Conservation (phyloP, 805 yeast species). For the Saccharomycopsis sp. region DNA sequence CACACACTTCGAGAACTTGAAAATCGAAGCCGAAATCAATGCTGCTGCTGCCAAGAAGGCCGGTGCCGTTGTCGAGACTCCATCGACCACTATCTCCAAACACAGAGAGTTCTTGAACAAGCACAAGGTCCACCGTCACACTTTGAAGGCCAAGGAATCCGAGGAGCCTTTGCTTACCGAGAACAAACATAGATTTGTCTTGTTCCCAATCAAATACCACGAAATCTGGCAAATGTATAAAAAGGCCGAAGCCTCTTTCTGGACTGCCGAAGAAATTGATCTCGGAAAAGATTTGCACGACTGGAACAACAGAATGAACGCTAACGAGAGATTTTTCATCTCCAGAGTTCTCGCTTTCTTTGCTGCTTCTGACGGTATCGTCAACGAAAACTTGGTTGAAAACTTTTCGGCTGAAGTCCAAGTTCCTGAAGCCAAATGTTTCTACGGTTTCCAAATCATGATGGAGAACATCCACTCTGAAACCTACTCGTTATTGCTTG, state of each 20-base stretch:
- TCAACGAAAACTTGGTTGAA: slow-evolving; percentile 94
- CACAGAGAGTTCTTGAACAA: slow-evolving; percentile 52
- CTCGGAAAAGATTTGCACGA: slow-evolving; percentile 84
- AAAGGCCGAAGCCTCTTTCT: slow-evolving; percentile 98
- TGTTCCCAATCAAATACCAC: slow-evolving; percentile 94
- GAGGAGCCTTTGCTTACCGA: slow-evolving; percentile 85
- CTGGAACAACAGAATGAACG: slow-evolving; percentile 86
- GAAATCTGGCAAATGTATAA: slow-evolving; percentile 99
- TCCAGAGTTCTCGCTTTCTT: slow-evolving; percentile 94
- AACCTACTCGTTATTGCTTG: slow-evolving; percentile 91
- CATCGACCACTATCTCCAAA: slow-evolving; percentile 22
- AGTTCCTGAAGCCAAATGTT: slow-evolving; percentile 95
- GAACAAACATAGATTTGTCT: slow-evolving; percentile 82
- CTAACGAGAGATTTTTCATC: slow-evolving; percentile 87
- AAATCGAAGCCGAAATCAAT: slow-evolving; percentile 11
- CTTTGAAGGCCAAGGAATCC: slow-evolving; percentile 67
- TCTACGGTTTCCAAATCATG: slow-evolving; percentile 99
- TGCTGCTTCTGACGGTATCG: slow-evolving; percentile 98
- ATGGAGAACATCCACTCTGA: slow-evolving; percentile 94
- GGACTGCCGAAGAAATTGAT: slow-evolving; percentile 99
- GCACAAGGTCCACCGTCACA: slow-evolving; percentile 67
- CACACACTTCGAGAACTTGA: slow-evolving; percentile 8
- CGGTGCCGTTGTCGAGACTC: no score
- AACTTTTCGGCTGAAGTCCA: slow-evolving; percentile 97
- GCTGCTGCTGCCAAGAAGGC: slow-evolving; percentile 21